Evolutionary conservation across 148 eudicot species (phyloP), one percentile per base, ranked within the genome.

Genomic region (Vaccinium myrtillus): DNA sequence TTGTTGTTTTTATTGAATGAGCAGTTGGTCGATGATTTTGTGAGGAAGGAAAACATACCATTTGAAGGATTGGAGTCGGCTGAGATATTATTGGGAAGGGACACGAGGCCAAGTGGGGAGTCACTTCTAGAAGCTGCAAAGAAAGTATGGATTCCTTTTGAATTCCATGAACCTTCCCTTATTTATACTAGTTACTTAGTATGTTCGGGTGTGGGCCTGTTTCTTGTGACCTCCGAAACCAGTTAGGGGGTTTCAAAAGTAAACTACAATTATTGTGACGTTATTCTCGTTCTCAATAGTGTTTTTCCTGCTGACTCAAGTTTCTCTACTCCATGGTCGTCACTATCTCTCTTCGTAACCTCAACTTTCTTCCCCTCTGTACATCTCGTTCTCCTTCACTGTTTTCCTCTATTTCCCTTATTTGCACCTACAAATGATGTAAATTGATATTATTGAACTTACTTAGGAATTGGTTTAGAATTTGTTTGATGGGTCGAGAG

Each of bases 81-180:
- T 16, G 94, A 90, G 88, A 83, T 97, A 46, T 86, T 97, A 43
- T 85, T 97, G 85, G 99, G 96, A 86, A 94, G 99, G 90, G 99
- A 97, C 88, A 95, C 99, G 4, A 92, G 98, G 88, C 99, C 99
- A 39, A 97, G 99, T 82, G 99, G 99, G 75, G 92, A 90, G 87
- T 86, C 90, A 83, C 96, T 95, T 78, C 85, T 95, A 36, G 94
- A 95, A 70, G 99, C 98, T 82, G 99, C 95, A 81, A 97, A 93
- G 86, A 92, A 92, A 88, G 99, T 95, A 94, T 76, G 75, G 2
- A 32, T 88, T 77, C 53, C 19, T 21, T 63, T 67, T 13, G 21
- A 70, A 14, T 74, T 13, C 7, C n/a, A 36, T n/a, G 19, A 75
- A 19, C 39, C 16, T 74, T 73, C 21, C 30, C 61, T 30, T 4